These are phyloP conservation scores for Staphylotrichum tortipilum DNA, from an alignment of 495 filamentous ascomycete genomes.

Conservation along the genomic window DNA sequence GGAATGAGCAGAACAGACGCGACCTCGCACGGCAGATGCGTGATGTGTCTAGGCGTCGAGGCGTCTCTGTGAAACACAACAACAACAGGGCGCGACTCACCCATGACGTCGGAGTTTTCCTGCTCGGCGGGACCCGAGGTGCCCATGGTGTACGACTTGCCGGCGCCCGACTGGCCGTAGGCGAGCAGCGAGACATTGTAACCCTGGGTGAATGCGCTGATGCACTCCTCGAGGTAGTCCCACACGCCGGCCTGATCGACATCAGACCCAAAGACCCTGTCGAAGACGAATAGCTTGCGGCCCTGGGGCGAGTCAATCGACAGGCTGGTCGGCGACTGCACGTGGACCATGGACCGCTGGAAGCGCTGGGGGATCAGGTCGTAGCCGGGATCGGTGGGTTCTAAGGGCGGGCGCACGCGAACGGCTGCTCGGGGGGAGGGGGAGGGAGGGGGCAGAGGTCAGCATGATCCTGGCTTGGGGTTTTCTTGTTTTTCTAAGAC, in stretches of 20 bases:
- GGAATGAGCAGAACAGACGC: no score
- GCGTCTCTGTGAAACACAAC: no score
- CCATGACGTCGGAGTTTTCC: slow-evolving; percentile 64
- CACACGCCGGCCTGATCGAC: slow-evolving; percentile 83
- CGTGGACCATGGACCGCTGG: slow-evolving; percentile 85
- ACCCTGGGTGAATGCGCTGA: slow-evolving; percentile 83
- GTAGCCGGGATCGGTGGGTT: slow-evolving; percentile 77
- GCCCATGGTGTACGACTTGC: slow-evolving; percentile 99
- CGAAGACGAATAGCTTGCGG: slow-evolving; percentile 90
- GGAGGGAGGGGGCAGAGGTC: no score
- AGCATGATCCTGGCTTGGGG: no score
- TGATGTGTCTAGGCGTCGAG: no score
- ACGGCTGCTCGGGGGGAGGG: slow-evolving; percentile 52
- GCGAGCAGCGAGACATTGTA: slow-evolving; percentile 99
- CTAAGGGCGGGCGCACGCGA: slow-evolving; percentile 84
- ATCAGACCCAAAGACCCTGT: slow-evolving; percentile 83
- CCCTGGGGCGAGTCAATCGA: slow-evolving; percentile 86
- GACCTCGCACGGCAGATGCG: no score
- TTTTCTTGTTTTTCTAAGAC: no score
- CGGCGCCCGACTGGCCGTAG: slow-evolving; percentile 98
- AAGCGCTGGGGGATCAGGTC: slow-evolving; percentile 94
- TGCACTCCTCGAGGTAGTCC: slow-evolving; percentile 89
- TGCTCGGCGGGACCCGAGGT: slow-evolving; percentile 85
- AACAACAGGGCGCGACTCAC: no score
- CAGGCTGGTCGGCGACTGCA: slow-evolving; percentile 72